Evolutionary conservation across 1,139 yeast species (phyloP).

Genomic region (Candida freyschussii): DNA sequence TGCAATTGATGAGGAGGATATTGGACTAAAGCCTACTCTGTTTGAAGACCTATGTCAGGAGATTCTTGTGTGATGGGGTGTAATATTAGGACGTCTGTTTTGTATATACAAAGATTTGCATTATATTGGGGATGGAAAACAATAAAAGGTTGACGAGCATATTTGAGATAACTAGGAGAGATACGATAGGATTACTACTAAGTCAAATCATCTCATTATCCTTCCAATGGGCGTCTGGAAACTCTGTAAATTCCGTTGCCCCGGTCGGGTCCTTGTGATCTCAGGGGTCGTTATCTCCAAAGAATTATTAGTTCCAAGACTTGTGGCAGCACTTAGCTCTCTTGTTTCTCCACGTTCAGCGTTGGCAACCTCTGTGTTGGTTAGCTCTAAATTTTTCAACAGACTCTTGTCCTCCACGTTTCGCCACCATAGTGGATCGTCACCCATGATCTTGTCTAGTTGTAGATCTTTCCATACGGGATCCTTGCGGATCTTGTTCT

Average conservation of each 20-base stretch:
- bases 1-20: conserved; percentile 38
- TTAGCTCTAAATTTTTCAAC: conserved; percentile 8
- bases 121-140: too few species aligned
- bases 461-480: conserved; percentile 16
- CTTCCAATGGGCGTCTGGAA: conserved; percentile 27
- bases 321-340: not conserved
- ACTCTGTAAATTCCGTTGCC: conserved; percentile 16
- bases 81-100: not conserved
- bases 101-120: too few species aligned
- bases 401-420: conserved; percentile 8
- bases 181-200: too few species aligned
- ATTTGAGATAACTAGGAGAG: too few species aligned
- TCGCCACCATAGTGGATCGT: conserved; percentile 13
- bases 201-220: conserved; percentile 23
- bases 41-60: conserved; percentile 50
- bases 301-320: conserved; percentile 16
- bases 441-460: conserved; percentile 10
- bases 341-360: not conserved
- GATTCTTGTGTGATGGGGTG: conserved; percentile 5
- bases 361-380: not conserved
- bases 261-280: conserved; percentile 16
- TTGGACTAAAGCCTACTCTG: conserved; percentile 50
- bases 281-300: conserved; percentile 24
- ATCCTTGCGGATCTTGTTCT: conserved; percentile 9
- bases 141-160: too few species aligned